Base-by-base conservation (phyloP, 2,329 filamentous ascomycete species). In the Ascochyta fabae region DNA sequence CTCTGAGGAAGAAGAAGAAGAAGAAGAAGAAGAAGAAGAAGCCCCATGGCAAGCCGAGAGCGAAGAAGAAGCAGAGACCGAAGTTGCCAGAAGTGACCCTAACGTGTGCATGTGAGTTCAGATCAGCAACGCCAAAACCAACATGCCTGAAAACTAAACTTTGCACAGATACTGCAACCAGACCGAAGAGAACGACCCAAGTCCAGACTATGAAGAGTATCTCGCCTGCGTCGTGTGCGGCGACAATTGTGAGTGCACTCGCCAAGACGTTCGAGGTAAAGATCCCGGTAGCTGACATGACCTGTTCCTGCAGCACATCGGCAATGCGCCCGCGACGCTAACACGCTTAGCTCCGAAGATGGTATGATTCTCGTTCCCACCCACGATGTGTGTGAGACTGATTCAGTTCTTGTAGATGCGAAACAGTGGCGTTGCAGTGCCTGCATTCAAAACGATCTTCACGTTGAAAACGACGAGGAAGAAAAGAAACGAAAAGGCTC, bases 111-210 rank as follows among this genome's bases (percentile, higher is more conserved):
- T 88, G 86, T 89, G 78, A 80, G 84, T 80, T 36, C 16, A 24
- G 15, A 36, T 23, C 29, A 27, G 38, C 39, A 41, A 53, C 51
- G 41, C 35, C 71, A 53, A 56, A 58, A 41, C 31, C 39, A 42
- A 46, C 23, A 48, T 34, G 24, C 22, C n/a, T 35, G 48, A 40
- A 44, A 58, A 29, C 60, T 72, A 39, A 70, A 52, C 19, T 26
- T 15, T 9, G 4, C 10, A 60, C 77, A 89, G 92, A 62, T 96
- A 94, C 69, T 97, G 93, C 78, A 87, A 87, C 53, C 84, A 91
- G 72, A 88, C 90, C 62, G 91, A 96, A 77, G 90, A 95, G 50
- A 83, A 94, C 60, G 91, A 94, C 66, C 90, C 91, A 1, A 87
- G 85, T 61, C 89, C 91, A 62, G 90, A 93, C 61, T 95, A 88